These are phyloP conservation scores for Magnaporthiopsis incrustans DNA, from an alignment of 2,329 filamentous ascomycete genomes.

Conservation along the genomic window DNA sequence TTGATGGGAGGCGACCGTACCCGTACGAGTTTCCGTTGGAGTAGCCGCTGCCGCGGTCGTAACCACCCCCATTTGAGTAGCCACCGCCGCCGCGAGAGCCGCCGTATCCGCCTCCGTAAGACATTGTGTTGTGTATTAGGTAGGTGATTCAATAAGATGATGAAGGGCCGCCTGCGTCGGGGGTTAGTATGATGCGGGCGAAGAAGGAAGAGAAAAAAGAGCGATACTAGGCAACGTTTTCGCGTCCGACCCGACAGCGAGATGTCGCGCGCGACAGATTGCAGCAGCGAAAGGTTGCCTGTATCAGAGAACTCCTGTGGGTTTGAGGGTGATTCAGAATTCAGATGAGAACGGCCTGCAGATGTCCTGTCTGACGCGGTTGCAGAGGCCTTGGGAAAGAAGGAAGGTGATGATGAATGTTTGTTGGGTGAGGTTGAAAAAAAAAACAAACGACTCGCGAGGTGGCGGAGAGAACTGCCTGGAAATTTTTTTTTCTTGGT, in stretches of 20 bases:
- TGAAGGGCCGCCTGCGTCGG: background rate
- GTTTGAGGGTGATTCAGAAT: background rate
- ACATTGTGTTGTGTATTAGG: constrained; percentile 28
- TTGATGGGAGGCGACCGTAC: constrained; percentile 11
- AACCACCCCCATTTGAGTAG: constrained; percentile 42
- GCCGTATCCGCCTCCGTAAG: constrained; percentile 34
- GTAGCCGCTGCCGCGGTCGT: constrained; percentile 31
- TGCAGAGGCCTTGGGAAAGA: background rate
- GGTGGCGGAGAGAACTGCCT: background rate
- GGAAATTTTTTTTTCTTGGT: background rate
- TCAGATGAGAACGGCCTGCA: background rate
- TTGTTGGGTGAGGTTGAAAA: background rate
- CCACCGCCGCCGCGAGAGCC: constrained; percentile 35
- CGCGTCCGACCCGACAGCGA: background rate
- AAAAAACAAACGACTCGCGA: background rate
- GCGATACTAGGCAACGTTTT: background rate
- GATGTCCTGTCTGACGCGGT: background rate
- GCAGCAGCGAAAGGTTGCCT: background rate
- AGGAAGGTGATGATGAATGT: background rate
- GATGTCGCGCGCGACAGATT: background rate
- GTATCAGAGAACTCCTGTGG: background rate
- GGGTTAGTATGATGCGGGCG: background rate
- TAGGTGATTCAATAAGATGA: background rate
- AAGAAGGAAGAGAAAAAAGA: background rate
- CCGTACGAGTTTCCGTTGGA: constrained; percentile 15